A percentile compares a stretch with the other conserved stretches of the same genome.
Evolutionary conservation across 129 eudicot genomes (phyloP).

Genomic region (Ambrosia trifida): DNA sequence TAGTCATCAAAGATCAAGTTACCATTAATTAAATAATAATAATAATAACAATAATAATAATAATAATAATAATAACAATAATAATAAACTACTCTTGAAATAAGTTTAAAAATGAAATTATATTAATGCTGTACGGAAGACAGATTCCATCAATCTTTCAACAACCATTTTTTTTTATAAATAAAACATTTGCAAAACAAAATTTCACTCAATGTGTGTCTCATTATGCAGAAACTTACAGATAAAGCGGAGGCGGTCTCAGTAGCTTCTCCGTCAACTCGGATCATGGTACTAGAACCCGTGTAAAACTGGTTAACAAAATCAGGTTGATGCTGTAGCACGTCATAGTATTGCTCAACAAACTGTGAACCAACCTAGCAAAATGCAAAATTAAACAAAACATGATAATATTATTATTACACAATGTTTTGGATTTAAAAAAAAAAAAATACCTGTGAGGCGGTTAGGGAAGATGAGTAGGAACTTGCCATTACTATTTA

Average conservation of each 20-base stretch:
- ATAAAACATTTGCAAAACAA: too few relatives aligned
- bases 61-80: too few relatives aligned
- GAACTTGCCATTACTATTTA: conserved; percentile 55
- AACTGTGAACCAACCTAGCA: conserved; percentile 79
- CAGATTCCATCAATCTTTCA: too few relatives aligned
- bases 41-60: too few relatives aligned
- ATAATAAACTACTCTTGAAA: too few relatives aligned
- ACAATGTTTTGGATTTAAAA: not conserved
- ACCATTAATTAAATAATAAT: too few relatives aligned
- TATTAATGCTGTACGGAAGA: too few relatives aligned
- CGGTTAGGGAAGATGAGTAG: conserved; percentile 52
- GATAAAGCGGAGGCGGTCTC: conserved; percentile 49
- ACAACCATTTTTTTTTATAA: too few relatives aligned
- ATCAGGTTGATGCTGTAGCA: conserved; percentile 73
- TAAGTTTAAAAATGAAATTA: too few relatives aligned
- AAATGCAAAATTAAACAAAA: not conserved
- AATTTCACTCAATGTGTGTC: too few relatives aligned
- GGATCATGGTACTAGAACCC: conserved; percentile 66
- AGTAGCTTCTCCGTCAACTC: conserved; percentile 69
- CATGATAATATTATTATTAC: not conserved
- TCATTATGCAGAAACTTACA: conserved; percentile 33
- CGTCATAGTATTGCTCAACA: conserved; percentile 74
- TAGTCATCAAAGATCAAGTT: too few relatives aligned
- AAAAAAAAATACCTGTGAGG: conserved; percentile 54
- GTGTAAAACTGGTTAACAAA: conserved; percentile 69